Base-by-base conservation (phyloP, 2,329 filamentous ascomycete species). In the Fusarium solani-melongenae region DNA sequence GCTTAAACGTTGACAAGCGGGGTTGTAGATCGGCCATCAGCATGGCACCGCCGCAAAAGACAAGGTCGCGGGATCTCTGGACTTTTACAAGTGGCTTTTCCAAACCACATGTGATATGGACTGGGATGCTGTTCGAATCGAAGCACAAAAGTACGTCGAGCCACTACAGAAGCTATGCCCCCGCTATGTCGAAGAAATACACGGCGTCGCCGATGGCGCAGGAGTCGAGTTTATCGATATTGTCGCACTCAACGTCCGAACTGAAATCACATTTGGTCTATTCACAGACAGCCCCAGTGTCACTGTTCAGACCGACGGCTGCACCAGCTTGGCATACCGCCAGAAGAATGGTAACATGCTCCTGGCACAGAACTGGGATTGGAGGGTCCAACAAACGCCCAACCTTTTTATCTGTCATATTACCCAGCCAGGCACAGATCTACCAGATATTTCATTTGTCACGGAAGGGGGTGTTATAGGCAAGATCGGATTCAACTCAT, bases 401-500 rank as follows among this genome's bases (percentile, higher is more conserved):
- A 89, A 89, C 70, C 80, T 90, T 0, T 78, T 90, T 55, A 74
- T 86, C 34, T 83, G 86, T 20, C 84, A 84, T 39, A 86, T 89
- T 57, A 76, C 79, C 1, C 84, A 86, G 56, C 70, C 77, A 1
- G 75, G 70, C 8, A 85, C 53, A 2, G 66, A 61, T 5, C 17
- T 85, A 31, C 88, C 88, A 0, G 81, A 81, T 2, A 86, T 91
- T 65, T 79, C 86, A 17, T 89, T 89, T 82, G 82, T 91, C 24
- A 91, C 89, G 0, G 90, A 91, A 59, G 84, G 86, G 0, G 89
- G 90, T 15, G 85, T 91, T 24, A 86, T 92, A 36, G 90, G 90
- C 15, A 93, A 93, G 79, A 92, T 92, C 24, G 91, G 91, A 0
- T 83, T 92, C 72, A 93, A 93, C 75, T 82, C 81, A 17, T 76